A percentile compares a stretch with the other conserved stretches of the same genome.
phyloP scores from a whole-genome alignment of 1,284 basidiomycete species.

The Gastroboletus turbinatus region DNA sequence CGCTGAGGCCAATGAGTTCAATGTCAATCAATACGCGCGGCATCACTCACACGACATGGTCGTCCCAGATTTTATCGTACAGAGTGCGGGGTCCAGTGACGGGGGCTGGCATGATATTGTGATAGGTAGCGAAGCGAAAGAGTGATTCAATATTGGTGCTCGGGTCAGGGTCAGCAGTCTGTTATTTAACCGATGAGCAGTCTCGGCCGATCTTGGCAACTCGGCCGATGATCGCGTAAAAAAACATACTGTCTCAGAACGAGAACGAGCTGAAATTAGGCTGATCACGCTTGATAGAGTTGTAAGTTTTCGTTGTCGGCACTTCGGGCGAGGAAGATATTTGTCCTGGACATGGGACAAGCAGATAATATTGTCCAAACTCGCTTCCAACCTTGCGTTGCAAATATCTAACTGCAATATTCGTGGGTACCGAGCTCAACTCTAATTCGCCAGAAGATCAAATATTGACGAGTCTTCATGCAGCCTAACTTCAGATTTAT shows the following conservation, averaged over 20 bases:
- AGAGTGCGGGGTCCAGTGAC: constrained; percentile 72
- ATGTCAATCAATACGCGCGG: constrained; percentile 1
- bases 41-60: constrained; percentile 81
- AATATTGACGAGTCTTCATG: background rate
- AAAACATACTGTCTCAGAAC: background rate
- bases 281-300: background rate
- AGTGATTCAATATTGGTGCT: background rate
- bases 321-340: background rate
- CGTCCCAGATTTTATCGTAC: constrained; percentile 96
- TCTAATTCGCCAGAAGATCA: background rate
- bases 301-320: background rate
- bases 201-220: constrained; percentile 22
- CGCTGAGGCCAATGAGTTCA: constrained; percentile 42
- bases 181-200: background rate
- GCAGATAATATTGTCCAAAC: background rate
- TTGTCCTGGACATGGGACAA: background rate
- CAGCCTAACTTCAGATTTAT: background rate
- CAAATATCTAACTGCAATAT: no score
- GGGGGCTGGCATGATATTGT: constrained; percentile 54
- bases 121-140: background rate
- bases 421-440: background rate
- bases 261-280: background rate
- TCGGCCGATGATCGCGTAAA: constrained; percentile 21
- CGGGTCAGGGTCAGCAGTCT: constrained; percentile 2
- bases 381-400: no score